Base-by-base conservation (phyloP, 352 stramenopile species). In the Phytophthora brassicae region DNA sequence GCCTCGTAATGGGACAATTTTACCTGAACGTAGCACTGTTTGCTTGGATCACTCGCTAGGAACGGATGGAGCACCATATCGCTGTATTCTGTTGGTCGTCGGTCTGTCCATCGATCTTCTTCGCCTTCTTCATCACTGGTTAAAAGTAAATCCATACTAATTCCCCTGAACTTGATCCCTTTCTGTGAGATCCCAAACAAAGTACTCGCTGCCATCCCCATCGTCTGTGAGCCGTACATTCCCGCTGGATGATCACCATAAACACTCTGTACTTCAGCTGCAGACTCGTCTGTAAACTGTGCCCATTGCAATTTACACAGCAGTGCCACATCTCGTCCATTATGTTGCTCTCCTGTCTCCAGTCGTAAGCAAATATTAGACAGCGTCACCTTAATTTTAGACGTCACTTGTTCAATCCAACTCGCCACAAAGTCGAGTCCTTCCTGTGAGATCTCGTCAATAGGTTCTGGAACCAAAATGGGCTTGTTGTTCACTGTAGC, bases 321-420 rank as follows among this genome's bases (percentile, higher is more conserved):
- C 44, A 95, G 43, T 13, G 87, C 83, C 7, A 91, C 76, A 59
- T 90, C 77, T 31, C 80, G 77, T 42, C 67, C 80, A 41, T 77
- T 85, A 36, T 83, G 66, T 17, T 80, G 62, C 26, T 89, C 75
- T 7, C 79, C 72, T 0, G 86, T 90, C 65, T 94, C 85, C 13
- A 95, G 52, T 1, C 83, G 71, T 29, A 94, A 44, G 26, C 86
- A 95, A 51, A 95, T 85, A 61, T 95, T 95, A 17, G 86, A 90
- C 42, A 95, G 47, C 31, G 86, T 95, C 6, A 96, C 73, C 64
- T 96, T 96, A 65, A 96, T 94, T 59, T 94, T 96, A 41, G 85
- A 94, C 54, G 87, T 94, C 12, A 96, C 87, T 39, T 93, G 87
- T 56, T 96, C 87, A 51, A 96, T 96, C 87, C 87, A 96, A 46